Evolutionary conservation across 345 rosid genomes (phyloP).

Genomic region (Pistacia atlantica): DNA sequence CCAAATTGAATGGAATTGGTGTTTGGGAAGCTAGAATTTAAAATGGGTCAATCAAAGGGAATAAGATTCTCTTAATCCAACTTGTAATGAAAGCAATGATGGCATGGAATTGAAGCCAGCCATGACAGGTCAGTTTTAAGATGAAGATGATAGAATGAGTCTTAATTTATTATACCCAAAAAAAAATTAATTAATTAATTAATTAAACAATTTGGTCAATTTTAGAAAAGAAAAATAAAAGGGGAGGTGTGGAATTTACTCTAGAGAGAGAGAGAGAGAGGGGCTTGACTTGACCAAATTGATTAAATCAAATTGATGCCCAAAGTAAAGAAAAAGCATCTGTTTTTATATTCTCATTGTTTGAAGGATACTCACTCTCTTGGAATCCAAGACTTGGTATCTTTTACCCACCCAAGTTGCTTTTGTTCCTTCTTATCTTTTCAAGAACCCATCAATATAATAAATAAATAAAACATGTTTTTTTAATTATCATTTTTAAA

Average conservation of each 20-base stretch:
- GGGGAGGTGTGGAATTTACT: conserved; percentile 30
- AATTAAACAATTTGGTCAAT: conserved; percentile 23
- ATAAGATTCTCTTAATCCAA: conserved; percentile 35
- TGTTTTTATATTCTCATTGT: conserved; percentile 14
- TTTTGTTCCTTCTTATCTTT: neutral
- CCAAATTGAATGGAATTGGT: neutral
- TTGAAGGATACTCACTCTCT: conserved; percentile 6
- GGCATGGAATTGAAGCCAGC: conserved; percentile 22
- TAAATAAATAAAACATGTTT: no score
- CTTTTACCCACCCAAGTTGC: conserved; percentile 10
- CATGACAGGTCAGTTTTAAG: conserved; percentile 7
- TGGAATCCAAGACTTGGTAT: conserved; percentile 37
- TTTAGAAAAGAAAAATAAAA: conserved; percentile 16
- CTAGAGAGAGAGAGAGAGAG: conserved; percentile 4
- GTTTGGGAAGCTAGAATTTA: neutral
- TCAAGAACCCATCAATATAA: neutral
- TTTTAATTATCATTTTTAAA: no score
- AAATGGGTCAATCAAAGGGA: conserved; percentile 9
- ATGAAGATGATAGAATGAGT: neutral
- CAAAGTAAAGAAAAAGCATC: conserved; percentile 26
- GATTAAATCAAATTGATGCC: conserved; percentile 8
- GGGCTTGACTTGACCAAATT: conserved; percentile 21
- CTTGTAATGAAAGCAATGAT: conserved; percentile 21
- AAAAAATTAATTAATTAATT: no score
- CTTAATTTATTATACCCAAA: no score